Base-by-base conservation (phyloP, 768 basidiomycete genomes). In the Termitomyces sp. region DNA sequence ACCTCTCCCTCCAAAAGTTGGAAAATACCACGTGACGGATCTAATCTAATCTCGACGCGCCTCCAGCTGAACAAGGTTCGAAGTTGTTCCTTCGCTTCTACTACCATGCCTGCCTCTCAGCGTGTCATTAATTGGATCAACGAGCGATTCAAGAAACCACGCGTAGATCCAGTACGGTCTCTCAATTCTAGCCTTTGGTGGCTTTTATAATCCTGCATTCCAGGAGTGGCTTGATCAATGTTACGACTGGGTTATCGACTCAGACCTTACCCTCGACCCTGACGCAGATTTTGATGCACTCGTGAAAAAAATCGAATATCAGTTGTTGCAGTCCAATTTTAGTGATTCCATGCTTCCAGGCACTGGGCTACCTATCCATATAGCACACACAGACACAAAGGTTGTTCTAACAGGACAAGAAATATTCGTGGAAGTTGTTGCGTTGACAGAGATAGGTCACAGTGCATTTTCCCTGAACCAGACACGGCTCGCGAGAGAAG, bases 401-500 rank as follows among this genome's bases (percentile, higher is more conserved):
- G 65, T 65, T 11, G 63, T 62, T 5, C 68, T 79, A 2, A 64
- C 68, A 10, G 73, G 74, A 0, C 66, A 74, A 6, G 83, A 87
- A 1, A 71, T 90, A 33, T 82, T 92, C 38, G 87, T 94, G 10
- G 88, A 97, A 65, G 80, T 97, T 28, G 71, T 75, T 18, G 77
- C 81, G 14, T 80, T 96, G n/a, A 90, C 84, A 18, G 95, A 98
- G 56, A 86, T 97, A 22, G 91, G 87, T 0, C 74, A 81, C 45
- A 93, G 93, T 62, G 95, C 94, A 0, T 90, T 92, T 65, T 84
- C 76, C 52, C 77, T 97, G 18, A 79, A 87, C 59, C 89, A 89
- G 63, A 79, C 82, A 24, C 79, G 88, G 22, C 77, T 83, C 54
- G 82, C 84, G 13, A 78, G 80, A 18, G 81, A 82, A 59, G 86